Conservation (phyloP, 306 rosid species). For the Fragaria nilgerrensis region DNA sequence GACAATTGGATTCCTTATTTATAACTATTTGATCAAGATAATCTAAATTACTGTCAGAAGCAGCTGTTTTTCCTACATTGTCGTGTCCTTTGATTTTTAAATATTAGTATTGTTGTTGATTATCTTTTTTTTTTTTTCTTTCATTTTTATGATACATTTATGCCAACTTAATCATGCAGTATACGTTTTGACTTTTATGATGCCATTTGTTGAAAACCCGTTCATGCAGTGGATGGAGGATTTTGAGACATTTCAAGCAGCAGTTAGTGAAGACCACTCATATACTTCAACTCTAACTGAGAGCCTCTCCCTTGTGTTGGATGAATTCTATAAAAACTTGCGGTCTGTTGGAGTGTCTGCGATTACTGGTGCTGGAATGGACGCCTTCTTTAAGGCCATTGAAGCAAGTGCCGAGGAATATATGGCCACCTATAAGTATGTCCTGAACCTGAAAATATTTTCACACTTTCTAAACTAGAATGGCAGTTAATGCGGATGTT, state of each 20-base stretch:
- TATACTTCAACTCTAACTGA: constrained; percentile 59
- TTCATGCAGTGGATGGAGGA: constrained; percentile 83
- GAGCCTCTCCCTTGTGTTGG: constrained; percentile 70
- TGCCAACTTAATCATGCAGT: background rate
- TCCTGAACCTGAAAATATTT: constrained; percentile 15
- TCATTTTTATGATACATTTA: background rate
- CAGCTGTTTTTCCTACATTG: background rate
- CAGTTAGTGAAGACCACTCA: constrained; percentile 53
- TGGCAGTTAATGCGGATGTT: constrained; percentile 5
- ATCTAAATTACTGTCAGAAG: background rate
- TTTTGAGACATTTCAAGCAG: constrained; percentile 76
- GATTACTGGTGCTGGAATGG: constrained; percentile 74
- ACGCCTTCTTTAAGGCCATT: constrained; percentile 61
- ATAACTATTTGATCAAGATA: background rate
- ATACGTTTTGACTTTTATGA: background rate
- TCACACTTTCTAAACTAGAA: background rate
- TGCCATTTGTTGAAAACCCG: constrained; percentile 12
- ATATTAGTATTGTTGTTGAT: too few relatives aligned
- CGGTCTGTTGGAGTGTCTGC: constrained; percentile 82
- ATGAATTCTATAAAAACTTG: constrained; percentile 82
- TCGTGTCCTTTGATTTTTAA: too few relatives aligned
- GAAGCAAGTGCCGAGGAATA: constrained; percentile 74
- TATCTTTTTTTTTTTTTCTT: too few relatives aligned
- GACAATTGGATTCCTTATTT: background rate
- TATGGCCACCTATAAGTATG: constrained; percentile 72